These are phyloP conservation scores for Nectriaceae sp. DNA, from an alignment of 2,329 filamentous ascomycete genomes.

Conservation along the genomic window DNA sequence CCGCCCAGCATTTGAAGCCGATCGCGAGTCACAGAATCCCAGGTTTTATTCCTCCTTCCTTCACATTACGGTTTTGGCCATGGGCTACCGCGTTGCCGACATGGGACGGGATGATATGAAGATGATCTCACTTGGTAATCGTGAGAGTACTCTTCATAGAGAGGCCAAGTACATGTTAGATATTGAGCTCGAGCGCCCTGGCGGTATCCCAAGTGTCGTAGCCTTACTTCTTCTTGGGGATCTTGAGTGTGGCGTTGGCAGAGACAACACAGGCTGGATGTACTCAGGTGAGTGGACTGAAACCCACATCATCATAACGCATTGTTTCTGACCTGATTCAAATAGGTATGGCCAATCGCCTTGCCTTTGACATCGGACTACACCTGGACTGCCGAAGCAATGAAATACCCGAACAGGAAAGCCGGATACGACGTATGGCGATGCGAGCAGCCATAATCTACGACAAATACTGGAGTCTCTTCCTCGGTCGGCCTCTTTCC, in stretches of 20 bases:
- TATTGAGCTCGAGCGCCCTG: slow-evolving; percentile 52
- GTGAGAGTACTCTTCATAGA: slow-evolving; percentile 54
- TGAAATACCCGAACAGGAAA: slow-evolving; percentile 47
- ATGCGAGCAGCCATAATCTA: slow-evolving; percentile 55
- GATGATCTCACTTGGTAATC: slow-evolving; percentile 45
- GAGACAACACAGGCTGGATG: slow-evolving; percentile 57
- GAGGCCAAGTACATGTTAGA: slow-evolving; percentile 58
- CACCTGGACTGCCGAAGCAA: slow-evolving; percentile 47
- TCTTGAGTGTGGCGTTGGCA: slow-evolving; percentile 53
- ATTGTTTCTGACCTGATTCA: background rate
- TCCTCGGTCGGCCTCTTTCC: slow-evolving; percentile 53
- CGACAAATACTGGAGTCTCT: slow-evolving; percentile 58
- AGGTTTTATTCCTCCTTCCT: slow-evolving; percentile 55
- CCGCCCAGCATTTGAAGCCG: slow-evolving; percentile 49
- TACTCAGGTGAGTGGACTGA: slow-evolving; percentile 45
- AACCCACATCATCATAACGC: too few relatives aligned
- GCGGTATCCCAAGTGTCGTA: slow-evolving; percentile 54
- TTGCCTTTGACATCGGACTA: slow-evolving; percentile 50
- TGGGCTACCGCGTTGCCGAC: slow-evolving; percentile 54
- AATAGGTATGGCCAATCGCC: slow-evolving; percentile 45
- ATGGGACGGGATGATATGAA: slow-evolving; percentile 49
- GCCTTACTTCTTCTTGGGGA: slow-evolving; percentile 54
- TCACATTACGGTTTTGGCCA: slow-evolving; percentile 53
- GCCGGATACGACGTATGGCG: slow-evolving; percentile 51
- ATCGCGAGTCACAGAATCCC: slow-evolving; percentile 45